Percentiles rank a stretch among this genome's conserved stretches.
phyloP scores from a whole-genome alignment of 768 basidiomycete species.

The Suillus subalutaceus region DNA sequence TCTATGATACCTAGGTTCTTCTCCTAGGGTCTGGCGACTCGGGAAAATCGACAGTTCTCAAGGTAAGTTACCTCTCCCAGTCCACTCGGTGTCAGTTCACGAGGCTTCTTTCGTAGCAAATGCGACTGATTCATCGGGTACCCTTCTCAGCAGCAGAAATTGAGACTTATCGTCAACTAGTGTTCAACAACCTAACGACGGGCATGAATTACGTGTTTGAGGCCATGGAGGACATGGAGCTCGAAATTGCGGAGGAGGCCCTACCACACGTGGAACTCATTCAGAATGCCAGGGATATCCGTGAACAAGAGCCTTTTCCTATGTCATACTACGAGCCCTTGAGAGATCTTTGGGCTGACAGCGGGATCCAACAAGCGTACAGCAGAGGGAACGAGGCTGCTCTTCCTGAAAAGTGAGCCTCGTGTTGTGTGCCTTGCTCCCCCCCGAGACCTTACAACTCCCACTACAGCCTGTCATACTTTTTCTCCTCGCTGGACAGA shows the following conservation, averaged over 20 bases:
- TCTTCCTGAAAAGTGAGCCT: slow-evolving; percentile 83
- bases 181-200: slow-evolving; percentile 89
- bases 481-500: slow-evolving; percentile 77
- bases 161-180: slow-evolving; percentile 88
- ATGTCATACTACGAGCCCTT: slow-evolving; percentile 66
- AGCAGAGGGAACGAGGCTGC: slow-evolving; percentile 87
- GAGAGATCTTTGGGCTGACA: slow-evolving; percentile 75
- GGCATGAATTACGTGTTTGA: slow-evolving; percentile 85
- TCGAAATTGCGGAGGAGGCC: slow-evolving; percentile 70
- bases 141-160: slow-evolving; percentile 83
- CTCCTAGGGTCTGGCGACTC: slow-evolving; percentile 92
- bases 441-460: slow-evolving; percentile 9
- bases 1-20: slow-evolving; percentile 58
- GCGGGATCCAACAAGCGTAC: slow-evolving; percentile 74
- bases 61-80: slow-evolving; percentile 47
- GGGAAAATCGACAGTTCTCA: slow-evolving; percentile 91
- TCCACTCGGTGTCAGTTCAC: slow-evolving; percentile 7
- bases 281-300: slow-evolving; percentile 68
- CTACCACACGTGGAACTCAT: slow-evolving; percentile 60
- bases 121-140: slow-evolving; percentile 91
- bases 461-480: slow-evolving; percentile 64
- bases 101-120: slow-evolving; percentile 62
- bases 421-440: slow-evolving; percentile 4
- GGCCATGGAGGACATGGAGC: slow-evolving; percentile 87
- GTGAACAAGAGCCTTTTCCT: slow-evolving; percentile 84